Evolutionary conservation across 2,329 filamentous ascomycete genomes (phyloP), one percentile per base, ranked within the genome.

Genomic region (Chaetomium strumarium): DNA sequence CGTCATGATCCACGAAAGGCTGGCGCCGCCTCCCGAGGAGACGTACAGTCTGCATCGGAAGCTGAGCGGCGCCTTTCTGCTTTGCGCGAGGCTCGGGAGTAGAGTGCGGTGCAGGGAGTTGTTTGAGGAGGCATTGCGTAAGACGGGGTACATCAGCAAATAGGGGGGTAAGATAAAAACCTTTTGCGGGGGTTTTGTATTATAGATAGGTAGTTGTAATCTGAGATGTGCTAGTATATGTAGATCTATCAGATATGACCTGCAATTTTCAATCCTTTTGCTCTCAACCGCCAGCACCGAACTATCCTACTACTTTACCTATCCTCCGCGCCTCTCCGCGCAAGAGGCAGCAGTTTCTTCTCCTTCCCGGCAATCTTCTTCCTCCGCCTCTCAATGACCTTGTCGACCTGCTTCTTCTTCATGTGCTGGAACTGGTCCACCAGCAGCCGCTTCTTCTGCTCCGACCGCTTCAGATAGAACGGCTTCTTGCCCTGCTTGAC

Each of bases 21-120:
- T 99, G 17, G 83, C 89, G 14, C 92, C 93, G 20, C 93, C 95
- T 20, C 93, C 93, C 0, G 95, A 99, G 72, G 93, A 99, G 76
- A 99, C 93, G 48, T 99, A 99, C 66, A 92, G 86, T 67, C 71
- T 99, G 63, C 93, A 99, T 70, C 81, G 93, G 55, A 99, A 99
- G 73, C 73, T 99, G 50, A 96, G 90, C 67, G 93, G 93, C 0
- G 95, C 93, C 0, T 99, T 99, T 67, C 70, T 99, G 64, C 75
- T 99, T 16, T 99, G 93, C 68, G 91, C 93, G 0, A 80, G 84
- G 59, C 68, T 99, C 55, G 90, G 89, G 3, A 96, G 90, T 67
- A 79, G 82, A 58, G 91, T 99, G 2, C 76, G 76, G 52, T 96
- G 92, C 62, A 81, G 86, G 58, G 83, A 87, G 54, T 71, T 99